Percentiles rank a stretch among this genome's conserved stretches.
These are phyloP conservation scores for Boletus pseudo-olivaceus DNA, from an alignment of 768 basidiomycete species.

Conservation along the genomic window DNA sequence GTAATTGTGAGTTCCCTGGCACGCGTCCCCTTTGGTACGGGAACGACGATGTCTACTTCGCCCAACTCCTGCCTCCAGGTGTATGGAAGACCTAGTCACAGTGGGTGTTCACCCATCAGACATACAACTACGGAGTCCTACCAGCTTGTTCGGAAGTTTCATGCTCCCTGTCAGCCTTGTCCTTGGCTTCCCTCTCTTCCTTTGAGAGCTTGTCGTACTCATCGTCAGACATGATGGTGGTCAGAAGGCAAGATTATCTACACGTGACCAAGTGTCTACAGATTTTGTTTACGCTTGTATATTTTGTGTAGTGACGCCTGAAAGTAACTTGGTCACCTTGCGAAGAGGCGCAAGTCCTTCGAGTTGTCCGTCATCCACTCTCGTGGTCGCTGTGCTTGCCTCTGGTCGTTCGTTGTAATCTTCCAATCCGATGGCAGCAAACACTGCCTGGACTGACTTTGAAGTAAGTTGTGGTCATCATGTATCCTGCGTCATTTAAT, in stretches of 20 bases:
- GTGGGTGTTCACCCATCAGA: constrained; percentile 15
- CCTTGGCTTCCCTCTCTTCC: constrained; percentile 71
- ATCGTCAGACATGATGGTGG: constrained; percentile 38
- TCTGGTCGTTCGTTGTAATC: constrained; percentile 4
- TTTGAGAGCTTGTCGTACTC: constrained; percentile 74
- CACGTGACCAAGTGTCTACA: constrained; percentile 23
- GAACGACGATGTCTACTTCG: constrained; percentile 79
- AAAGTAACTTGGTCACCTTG: constrained; percentile 15
- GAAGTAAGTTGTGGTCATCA: constrained; percentile 47
- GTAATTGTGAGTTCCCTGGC: constrained; percentile 69
- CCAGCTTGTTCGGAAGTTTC: constrained; percentile 84
- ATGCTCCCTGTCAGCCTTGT: constrained; percentile 61
- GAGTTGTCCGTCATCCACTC: constrained; percentile 4
- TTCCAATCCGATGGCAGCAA: constrained; percentile 50
- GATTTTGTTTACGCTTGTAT: constrained; percentile 35
- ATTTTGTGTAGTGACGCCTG: constrained; percentile 18
- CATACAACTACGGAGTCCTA: constrained; percentile 37
- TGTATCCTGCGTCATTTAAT: constrained; percentile 15
- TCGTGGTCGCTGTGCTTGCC: constrained; percentile 8
- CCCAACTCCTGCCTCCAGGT: constrained; percentile 86
- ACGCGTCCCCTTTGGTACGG: constrained; percentile 85
- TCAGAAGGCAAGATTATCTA: constrained; percentile 18
- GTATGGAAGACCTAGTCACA: constrained; percentile 74
- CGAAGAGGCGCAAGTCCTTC: constrained; percentile 6
- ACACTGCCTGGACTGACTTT: constrained; percentile 67